phyloP scores from a whole-genome alignment of 306 rosid species.

The Ochetophila trinervis region DNA sequence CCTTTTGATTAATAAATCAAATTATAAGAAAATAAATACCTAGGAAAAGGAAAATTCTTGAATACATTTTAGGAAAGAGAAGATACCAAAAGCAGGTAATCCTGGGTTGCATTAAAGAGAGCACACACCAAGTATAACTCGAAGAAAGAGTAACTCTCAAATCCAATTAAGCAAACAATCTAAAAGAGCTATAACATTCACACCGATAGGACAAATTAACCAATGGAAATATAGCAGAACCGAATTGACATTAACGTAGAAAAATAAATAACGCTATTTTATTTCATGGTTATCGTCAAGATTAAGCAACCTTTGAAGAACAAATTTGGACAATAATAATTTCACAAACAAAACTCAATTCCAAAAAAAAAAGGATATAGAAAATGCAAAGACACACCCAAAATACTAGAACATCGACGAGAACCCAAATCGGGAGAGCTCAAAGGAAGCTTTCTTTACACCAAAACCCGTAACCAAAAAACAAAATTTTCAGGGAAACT shows the following conservation, averaged over 20 bases:
- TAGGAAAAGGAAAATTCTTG: not conserved
- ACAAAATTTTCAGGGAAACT: constrained; percentile 37
- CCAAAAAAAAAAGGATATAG: not conserved
- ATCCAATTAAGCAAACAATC: too few species aligned
- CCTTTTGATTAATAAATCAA: not conserved
- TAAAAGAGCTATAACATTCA: too few species aligned
- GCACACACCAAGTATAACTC: too few species aligned
- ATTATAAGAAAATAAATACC: not conserved
- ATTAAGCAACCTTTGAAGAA: constrained; percentile 20
- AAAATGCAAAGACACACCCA: constrained; percentile 20
- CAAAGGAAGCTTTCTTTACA: constrained; percentile 24
- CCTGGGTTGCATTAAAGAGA: too few species aligned
- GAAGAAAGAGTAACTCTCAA: too few species aligned
- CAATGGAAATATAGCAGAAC: constrained; percentile 3
- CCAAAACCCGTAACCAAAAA: constrained; percentile 31
- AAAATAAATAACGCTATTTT: not conserved
- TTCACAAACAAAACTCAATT: constrained; percentile 18
- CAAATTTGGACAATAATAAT: constrained; percentile 10
- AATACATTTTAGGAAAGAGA: not conserved
- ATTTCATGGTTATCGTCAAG: constrained; percentile 16
- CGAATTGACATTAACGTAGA: not conserved
- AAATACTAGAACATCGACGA: constrained; percentile 20
- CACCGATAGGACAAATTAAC: too few species aligned
- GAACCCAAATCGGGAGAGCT: constrained; percentile 26
- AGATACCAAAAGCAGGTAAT: not conserved